These are phyloP conservation scores for Lycium barbarum DNA, from an alignment of 257 asterid genomes.

Conservation along the genomic window DNA sequence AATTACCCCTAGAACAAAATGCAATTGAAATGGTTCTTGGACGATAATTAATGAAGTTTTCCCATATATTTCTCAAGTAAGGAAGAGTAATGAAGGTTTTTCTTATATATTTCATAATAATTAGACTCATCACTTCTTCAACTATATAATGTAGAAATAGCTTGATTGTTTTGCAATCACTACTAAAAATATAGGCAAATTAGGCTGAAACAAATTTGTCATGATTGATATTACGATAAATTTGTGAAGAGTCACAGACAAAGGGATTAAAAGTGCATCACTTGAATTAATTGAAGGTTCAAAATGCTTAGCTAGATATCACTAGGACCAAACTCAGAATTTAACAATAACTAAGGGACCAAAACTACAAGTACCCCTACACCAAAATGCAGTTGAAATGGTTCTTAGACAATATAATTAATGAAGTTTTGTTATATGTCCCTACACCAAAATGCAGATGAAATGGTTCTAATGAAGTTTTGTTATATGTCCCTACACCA, in stretches of 20 bases:
- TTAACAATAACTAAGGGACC: no score
- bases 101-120: background rate
- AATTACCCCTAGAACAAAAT: background rate
- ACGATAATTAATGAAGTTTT: background rate
- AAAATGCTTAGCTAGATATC: no score
- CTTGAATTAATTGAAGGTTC: no score
- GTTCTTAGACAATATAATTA: background rate
- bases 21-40: background rate
- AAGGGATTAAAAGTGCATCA: no score
- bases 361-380: no score
- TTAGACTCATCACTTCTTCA: background rate
- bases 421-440: background rate
- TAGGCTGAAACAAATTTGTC: background rate
- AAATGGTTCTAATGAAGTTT: background rate
- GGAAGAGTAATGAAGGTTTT: background rate
- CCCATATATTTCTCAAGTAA: background rate
- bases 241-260: no score
- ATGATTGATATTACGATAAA: no score
- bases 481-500: background rate
- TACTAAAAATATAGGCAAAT: background rate
- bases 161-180: background rate
- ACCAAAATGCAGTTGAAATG: background rate
- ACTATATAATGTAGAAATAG: background rate
- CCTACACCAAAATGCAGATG: no score
- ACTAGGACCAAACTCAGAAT: no score